Evolutionary conservation across 345 rosid species (phyloP).

Genomic region (Salix dunnii): DNA sequence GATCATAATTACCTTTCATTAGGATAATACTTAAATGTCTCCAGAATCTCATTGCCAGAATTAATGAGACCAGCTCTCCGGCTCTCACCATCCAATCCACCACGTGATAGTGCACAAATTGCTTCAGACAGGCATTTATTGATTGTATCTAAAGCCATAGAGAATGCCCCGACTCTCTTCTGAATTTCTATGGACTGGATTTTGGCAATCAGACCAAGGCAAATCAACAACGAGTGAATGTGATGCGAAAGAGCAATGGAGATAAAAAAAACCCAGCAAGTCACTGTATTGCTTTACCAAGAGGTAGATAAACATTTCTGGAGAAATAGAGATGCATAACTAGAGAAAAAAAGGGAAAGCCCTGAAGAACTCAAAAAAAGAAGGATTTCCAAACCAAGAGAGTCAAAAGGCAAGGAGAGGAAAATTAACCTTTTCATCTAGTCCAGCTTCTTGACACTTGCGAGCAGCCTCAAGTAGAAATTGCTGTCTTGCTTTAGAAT

Average conservation of each 20-base stretch:
- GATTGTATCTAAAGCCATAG: conserved; percentile 82
- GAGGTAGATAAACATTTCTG: neutral
- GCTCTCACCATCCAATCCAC: conserved; percentile 92
- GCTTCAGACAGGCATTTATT: conserved; percentile 91
- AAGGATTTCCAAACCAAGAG: neutral
- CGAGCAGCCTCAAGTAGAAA: conserved; percentile 86
- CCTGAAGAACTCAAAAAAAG: neutral
- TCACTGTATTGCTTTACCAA: neutral
- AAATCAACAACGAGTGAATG: neutral
- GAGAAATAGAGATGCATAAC: neutral
- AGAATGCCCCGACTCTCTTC: conserved; percentile 88
- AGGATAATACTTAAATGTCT: conserved; percentile 76
- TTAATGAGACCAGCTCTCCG: conserved; percentile 77
- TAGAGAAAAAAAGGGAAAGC: neutral
- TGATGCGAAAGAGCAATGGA: neutral
- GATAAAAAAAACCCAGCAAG: neutral
- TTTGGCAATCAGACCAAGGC: conserved; percentile 1
- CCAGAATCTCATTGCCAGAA: conserved; percentile 83
- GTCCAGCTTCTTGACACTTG: conserved; percentile 83
- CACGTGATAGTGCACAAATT: conserved; percentile 76
- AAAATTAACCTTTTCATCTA: conserved; percentile 71
- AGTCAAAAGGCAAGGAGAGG: conserved; percentile 13
- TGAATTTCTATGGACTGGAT: conserved; percentile 81
- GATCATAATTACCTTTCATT: conserved; percentile 60
- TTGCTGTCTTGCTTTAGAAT: conserved; percentile 62